phyloP scores from a whole-genome alignment of 495 filamentous ascomycete species.

The Xylona heveae region DNA sequence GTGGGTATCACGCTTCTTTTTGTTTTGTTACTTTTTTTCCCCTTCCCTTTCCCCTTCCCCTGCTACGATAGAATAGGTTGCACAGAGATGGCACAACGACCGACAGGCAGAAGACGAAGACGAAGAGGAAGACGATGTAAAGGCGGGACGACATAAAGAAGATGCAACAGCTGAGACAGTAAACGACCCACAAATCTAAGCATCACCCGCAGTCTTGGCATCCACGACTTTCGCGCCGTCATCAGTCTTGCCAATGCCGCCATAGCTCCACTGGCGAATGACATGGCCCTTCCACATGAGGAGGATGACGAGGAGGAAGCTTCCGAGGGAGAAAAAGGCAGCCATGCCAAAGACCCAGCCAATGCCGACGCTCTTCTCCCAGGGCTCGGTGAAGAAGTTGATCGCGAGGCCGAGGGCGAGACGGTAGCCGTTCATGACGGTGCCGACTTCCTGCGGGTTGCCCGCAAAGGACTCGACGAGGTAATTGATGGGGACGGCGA shows the following conservation, averaged over 20 bases:
- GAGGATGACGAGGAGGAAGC: constrained; percentile 16
- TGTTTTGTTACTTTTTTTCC: no score
- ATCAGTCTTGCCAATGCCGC: constrained; percentile 7
- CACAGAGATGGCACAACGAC: no score
- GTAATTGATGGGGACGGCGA: constrained; percentile 27
- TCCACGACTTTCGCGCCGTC: constrained; percentile 11
- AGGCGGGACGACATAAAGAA: no score
- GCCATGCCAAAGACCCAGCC: constrained; percentile 32
- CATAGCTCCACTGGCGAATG: constrained; percentile 8
- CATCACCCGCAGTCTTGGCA: no score
- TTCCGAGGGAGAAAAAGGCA: constrained; percentile 23
- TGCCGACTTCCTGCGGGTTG: constrained; percentile 21
- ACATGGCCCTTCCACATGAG: constrained; percentile 14
- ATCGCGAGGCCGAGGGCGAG: constrained; percentile 22
- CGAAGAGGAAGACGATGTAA: no score
- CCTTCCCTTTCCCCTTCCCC: no score
- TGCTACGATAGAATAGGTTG: no score
- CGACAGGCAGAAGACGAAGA: no score
- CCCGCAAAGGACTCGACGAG: constrained; percentile 23
- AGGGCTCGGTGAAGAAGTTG: constrained; percentile 25
- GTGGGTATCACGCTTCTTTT: no score
- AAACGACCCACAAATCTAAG: no score
- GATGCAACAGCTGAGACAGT: no score
- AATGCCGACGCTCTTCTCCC: constrained; percentile 21
- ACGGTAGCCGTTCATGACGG: constrained; percentile 20